These are phyloP conservation scores for Phytopythium oedochilum DNA, from an alignment of 352 stramenopile species.

Conservation along the genomic window DNA sequence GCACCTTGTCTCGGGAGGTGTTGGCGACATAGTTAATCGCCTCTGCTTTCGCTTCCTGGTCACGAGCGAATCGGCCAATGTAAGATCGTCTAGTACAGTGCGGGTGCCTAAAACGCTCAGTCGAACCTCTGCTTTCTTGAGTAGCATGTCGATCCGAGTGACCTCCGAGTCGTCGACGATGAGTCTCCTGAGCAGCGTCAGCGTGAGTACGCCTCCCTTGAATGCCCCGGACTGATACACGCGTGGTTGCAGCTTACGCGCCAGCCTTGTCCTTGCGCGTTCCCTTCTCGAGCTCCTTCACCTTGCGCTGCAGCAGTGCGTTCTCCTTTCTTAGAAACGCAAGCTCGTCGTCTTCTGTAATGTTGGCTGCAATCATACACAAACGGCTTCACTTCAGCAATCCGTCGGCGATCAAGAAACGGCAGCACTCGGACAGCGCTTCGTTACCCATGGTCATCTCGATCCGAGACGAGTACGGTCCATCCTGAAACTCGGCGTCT, in stretches of 20 bases:
- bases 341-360: constrained; percentile 35
- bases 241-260: constrained; percentile 12
- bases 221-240: background rate
- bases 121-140: constrained; percentile 62
- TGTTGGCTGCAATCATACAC: constrained; percentile 12
- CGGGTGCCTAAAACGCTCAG: no score
- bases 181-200: constrained; percentile 25
- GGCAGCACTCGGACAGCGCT: no score
- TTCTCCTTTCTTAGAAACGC: constrained; percentile 58
- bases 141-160: constrained; percentile 63
- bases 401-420: no score
- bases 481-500: constrained; percentile 9
- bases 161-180: constrained; percentile 55
- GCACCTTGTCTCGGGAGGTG: constrained; percentile 77
- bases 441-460: constrained; percentile 21
- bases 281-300: constrained; percentile 56
- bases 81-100: no score
- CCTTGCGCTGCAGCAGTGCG: constrained; percentile 56
- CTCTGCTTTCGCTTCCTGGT: constrained; percentile 64
- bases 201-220: background rate
- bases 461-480: constrained; percentile 27
- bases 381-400: no score
- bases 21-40: constrained; percentile 68
- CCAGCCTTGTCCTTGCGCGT: constrained; percentile 37
- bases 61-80: background rate